Evolutionary conservation across 2,329 filamentous ascomycete species (phyloP), one percentile per base, ranked within the genome.

Genomic region (Conoideocrella luteorostrata): DNA sequence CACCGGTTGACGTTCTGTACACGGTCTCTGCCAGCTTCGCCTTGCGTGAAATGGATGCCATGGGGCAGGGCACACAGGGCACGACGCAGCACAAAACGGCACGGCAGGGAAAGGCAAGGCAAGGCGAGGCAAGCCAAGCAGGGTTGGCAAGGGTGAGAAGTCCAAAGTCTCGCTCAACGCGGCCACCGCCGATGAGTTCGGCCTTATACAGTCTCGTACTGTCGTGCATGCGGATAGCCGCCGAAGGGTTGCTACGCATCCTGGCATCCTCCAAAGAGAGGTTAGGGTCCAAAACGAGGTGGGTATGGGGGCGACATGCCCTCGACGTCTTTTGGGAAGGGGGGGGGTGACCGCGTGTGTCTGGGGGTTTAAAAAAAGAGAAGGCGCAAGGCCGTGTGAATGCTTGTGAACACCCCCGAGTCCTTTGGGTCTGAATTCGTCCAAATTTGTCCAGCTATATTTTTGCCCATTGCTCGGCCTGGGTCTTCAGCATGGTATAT

Each of bases 211-310:
- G 15, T 42, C 32, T 42, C 22, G 45, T 54, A 47, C 52, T 60
- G 51, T 58, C 49, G 50, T 56, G 56, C 58, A 58, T 59, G 50
- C 50, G 51, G 48, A 56, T 60, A 60, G 54, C 54, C 56, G 58
- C 58, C 54, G 48, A 50, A 49, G 47, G 41, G 41, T 41, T 51
- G 42, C 52, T 49, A 41, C 40, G 30, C 21, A 26, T 17, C 26
- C 33, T 33, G 42, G 18, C 32, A 39, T 23, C 17, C 10, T 39
- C 41, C 41, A 13, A 42, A 44, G 43, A 29, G 24, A 46, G 43
- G 23, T 41, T 21, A 32, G 34, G 44, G 39, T 44, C 21, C 39
- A 13, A 34, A 32, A 36, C 30, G 21, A 26, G 26, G 33, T 44
- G 40, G 38, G 23, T 15, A 41, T 30, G 44, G 39, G 43, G 46